A percentile compares a stretch with the other conserved stretches of the same genome.
phyloP scores from a whole-genome alignment of 352 stramenopile genomes.

The Blastocystis sp. region DNA sequence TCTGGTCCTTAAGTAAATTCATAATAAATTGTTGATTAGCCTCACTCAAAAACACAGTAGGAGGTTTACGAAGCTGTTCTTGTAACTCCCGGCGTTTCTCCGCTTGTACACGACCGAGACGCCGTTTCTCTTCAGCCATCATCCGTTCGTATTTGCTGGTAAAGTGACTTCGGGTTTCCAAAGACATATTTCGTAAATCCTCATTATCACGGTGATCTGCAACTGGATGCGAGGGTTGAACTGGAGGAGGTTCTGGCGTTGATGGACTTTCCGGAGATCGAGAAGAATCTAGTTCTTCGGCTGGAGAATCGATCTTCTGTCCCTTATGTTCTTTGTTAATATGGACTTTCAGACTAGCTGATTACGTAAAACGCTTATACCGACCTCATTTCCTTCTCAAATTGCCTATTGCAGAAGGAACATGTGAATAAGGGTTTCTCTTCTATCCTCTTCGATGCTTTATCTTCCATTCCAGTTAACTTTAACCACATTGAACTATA shows the following conservation, averaged over 20 bases:
- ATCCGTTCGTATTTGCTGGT: slow-evolving; percentile 70
- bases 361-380: background rate
- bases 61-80: slow-evolving; percentile 65
- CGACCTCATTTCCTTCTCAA: slow-evolving; percentile 70
- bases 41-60: slow-evolving; percentile 68
- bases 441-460: slow-evolving; percentile 52
- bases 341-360: slow-evolving; percentile 67
- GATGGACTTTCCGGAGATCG: slow-evolving; percentile 3
- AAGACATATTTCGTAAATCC: slow-evolving; percentile 30
- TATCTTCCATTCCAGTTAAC: slow-evolving; percentile 47
- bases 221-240: background rate
- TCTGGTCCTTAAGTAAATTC: background rate
- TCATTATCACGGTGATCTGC: slow-evolving; percentile 8
- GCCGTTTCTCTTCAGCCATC: slow-evolving; percentile 67
- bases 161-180: slow-evolving; percentile 66
- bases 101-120: background rate
- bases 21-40: slow-evolving; percentile 62
- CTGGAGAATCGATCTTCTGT: slow-evolving; percentile 36
- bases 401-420: slow-evolving; percentile 69
- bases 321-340: slow-evolving; percentile 69
- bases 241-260: background rate
- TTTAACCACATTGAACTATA: slow-evolving; percentile 86
- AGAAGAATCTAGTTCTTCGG: background rate
- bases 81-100: slow-evolving; percentile 51
- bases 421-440: slow-evolving; percentile 63